These are phyloP conservation scores for Zanthoxylum bungeanum DNA, from an alignment of 345 rosid species.

Conservation along the genomic window DNA sequence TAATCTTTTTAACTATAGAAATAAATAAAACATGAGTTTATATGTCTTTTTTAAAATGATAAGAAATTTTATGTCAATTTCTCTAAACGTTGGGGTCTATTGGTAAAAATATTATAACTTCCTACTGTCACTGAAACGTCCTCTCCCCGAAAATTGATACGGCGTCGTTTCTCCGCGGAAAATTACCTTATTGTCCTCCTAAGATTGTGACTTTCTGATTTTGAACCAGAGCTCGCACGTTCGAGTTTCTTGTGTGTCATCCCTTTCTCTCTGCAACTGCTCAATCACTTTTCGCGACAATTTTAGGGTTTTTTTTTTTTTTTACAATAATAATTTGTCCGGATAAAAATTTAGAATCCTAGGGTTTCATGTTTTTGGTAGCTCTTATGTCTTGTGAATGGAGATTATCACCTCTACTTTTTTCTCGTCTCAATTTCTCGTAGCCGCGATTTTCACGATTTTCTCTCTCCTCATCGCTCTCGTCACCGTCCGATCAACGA, in stretches of 20 bases:
- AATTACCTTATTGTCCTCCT: not conserved
- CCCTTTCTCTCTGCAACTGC: not conserved
- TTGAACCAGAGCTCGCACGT: not conserved
- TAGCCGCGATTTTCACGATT: conserved; percentile 49
- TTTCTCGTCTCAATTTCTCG: conserved; percentile 34
- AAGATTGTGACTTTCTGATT: not conserved
- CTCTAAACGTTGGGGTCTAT: no score
- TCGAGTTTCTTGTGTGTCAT: conserved; percentile 9
- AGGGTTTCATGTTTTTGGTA: conserved; percentile 42
- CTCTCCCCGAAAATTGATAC: not conserved
- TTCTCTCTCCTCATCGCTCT: conserved; percentile 41
- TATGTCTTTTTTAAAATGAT: no score
- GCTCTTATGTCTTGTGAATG: conserved; percentile 66
- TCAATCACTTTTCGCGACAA: not conserved
- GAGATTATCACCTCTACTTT: conserved; percentile 42
- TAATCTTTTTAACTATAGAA: no score
- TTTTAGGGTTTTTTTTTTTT: not conserved
- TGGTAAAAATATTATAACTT: no score
- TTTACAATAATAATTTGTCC: not conserved
- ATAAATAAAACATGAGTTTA: no score
- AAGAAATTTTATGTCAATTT: no score
- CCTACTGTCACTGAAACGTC: not conserved
- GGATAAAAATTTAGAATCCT: conserved; percentile 13
- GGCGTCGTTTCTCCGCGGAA: not conserved
- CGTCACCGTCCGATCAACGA: conserved; percentile 40